Evolutionary conservation across 495 filamentous ascomycete species (phyloP).

Genomic region (Neurospora sp.): DNA sequence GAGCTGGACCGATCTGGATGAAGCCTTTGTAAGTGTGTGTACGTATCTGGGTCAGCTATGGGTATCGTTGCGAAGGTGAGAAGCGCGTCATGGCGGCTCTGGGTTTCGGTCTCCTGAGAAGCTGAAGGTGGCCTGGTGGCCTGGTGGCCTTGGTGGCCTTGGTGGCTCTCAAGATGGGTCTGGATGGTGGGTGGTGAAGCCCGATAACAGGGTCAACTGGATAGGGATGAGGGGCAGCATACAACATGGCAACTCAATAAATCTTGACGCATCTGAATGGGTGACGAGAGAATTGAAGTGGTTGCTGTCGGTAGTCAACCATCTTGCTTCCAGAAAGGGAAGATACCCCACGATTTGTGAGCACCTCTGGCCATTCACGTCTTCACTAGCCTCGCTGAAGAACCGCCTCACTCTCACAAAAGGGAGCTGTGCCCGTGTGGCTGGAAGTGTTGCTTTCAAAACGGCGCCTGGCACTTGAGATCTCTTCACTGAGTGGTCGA

Average conservation of each 20-base stretch:
- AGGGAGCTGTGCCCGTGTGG: conserved; percentile 4
- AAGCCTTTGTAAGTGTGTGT: not conserved
- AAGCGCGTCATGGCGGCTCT: not conserved
- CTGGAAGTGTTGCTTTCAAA: not conserved
- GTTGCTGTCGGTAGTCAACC: conserved; percentile 2
- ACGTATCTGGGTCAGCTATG: not conserved
- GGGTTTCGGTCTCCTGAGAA: not conserved
- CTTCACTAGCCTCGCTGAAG: conserved; percentile 2
- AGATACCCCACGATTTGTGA: conserved; percentile 10
- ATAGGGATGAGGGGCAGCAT: not conserved
- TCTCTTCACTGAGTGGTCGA: not conserved
- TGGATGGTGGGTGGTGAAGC: not conserved
- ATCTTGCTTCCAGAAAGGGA: conserved; percentile 1
- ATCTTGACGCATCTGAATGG: not conserved
- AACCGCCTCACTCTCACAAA: conserved; percentile 8
- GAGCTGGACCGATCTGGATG: not conserved
- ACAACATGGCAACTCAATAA: not conserved
- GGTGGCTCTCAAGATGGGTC: not conserved
- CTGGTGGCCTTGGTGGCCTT: not conserved
- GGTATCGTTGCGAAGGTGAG: not conserved
- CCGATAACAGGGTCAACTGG: not conserved
- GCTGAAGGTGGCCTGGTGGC: not conserved
- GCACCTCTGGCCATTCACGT: not conserved
- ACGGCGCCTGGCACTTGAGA: not conserved
- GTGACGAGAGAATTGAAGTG: not conserved